Evolutionary conservation across 2,329 filamentous ascomycete species (phyloP).

Genomic region (Diaporthe citriasiana): DNA sequence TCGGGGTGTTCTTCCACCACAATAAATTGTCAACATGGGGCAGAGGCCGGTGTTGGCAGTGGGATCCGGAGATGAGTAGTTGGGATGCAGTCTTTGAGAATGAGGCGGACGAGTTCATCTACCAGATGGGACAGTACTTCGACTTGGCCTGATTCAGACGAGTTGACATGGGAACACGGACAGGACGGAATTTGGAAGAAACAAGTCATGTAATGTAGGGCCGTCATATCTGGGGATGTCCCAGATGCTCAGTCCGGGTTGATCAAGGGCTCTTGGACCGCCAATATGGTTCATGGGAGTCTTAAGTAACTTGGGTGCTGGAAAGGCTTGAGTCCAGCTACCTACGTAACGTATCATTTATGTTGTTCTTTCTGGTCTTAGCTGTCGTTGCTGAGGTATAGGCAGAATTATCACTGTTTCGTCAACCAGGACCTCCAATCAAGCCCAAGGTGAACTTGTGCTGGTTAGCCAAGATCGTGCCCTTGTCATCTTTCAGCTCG

Average conservation of each 20-base stretch:
- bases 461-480: not conserved
- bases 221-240: not conserved
- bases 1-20: not conserved
- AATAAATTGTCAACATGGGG: not conserved
- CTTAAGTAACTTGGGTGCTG: not conserved
- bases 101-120: not conserved
- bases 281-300: not conserved
- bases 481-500: constrained; percentile 46
- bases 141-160: not conserved
- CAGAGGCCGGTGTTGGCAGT: not conserved
- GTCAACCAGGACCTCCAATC: not conserved
- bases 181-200: not conserved
- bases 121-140: constrained; percentile 8
- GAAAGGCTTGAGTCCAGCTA: not conserved
- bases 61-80: not conserved
- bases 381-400: not conserved
- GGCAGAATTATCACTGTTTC: no score
- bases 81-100: not conserved
- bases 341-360: not conserved
- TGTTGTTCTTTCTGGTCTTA: not conserved
- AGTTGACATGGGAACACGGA: not conserved
- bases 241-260: not conserved
- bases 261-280: not conserved
- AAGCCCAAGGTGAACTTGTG: constrained; percentile 18
- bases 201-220: not conserved